Percentiles rank a stretch among this genome's conserved stretches.
Evolutionary conservation across 495 filamentous ascomycete species (phyloP).

Genomic region (Trichoderma virens): DNA sequence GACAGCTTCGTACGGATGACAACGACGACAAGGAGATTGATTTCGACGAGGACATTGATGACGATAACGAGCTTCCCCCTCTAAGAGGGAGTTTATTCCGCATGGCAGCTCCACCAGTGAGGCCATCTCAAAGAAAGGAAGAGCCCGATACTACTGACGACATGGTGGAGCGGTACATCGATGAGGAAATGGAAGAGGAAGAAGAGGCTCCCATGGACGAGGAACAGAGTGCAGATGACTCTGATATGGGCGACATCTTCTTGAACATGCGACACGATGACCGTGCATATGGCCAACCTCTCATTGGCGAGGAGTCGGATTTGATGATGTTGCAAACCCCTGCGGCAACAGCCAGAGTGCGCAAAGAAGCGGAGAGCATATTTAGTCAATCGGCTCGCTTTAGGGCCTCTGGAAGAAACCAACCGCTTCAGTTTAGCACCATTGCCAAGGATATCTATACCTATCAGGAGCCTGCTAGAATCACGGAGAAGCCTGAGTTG

Average conservation of each 20-base stretch:
- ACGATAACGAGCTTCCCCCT: conserved; percentile 29
- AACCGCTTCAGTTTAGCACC: conserved; percentile 37
- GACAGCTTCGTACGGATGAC: conserved; percentile 26
- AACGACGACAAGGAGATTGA: conserved; percentile 27
- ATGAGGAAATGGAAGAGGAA: conserved; percentile 30
- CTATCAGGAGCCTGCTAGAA: conserved; percentile 33
- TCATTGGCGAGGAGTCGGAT: conserved; percentile 26
- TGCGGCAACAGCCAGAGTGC: conserved; percentile 37
- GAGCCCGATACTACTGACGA: conserved; percentile 25
- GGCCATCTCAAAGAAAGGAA: background rate
- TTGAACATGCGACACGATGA: conserved; percentile 20
- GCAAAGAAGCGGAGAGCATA: conserved; percentile 37
- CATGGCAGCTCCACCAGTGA: background rate
- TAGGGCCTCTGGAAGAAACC: conserved; percentile 18
- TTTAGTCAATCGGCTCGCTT: conserved; percentile 35
- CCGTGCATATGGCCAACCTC: conserved; percentile 10
- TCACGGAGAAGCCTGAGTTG: conserved; percentile 45
- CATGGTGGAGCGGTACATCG: conserved; percentile 17
- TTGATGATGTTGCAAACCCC: conserved; percentile 40
- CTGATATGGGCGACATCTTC: conserved; percentile 23
- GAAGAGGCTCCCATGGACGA: too few relatives aligned
- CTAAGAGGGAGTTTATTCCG: conserved; percentile 25
- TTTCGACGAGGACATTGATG: conserved; percentile 23
- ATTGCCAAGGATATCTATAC: conserved; percentile 45
- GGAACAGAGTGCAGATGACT: conserved; percentile 19